Base-by-base conservation (phyloP, 2,329 filamentous ascomycete genomes). In the Aspergillus fumigatiaffinis region DNA sequence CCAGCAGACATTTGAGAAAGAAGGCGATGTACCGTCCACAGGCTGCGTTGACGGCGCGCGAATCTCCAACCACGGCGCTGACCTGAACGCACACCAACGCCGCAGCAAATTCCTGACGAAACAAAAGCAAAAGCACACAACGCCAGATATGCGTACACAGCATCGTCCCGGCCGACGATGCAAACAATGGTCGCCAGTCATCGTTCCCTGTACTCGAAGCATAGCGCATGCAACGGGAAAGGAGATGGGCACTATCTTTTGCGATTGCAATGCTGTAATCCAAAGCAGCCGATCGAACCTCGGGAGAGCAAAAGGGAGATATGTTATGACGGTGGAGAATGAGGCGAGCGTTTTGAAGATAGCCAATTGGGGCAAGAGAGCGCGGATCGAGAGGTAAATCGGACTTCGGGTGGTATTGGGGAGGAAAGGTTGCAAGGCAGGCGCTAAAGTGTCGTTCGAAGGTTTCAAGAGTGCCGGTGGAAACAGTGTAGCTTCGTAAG, bases 281-380 rank as follows among this genome's bases (percentile, higher is more conserved):
- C 28, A 97, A 77, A 1, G 94, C 92, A 6, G 85, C 83, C 3
- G 81, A 75, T 47, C 93, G 85, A 46, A 87, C 84, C 32, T 88
- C 81, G 1, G 79, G 73, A 0, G 87, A 81, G 67, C 88, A 92
- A 9, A 80, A 79, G 0, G 92, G 89, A 0, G 87, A 87, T 8
- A 97, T 80, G 68, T 97, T 97, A 67, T 96, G 92, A 46, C 94
- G 86, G 73, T 96, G 91, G 8, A 99, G 83, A 41, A 94, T 80
- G 29, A 97, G 83, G n/a, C 91, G 88, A 17, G 89, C 87, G 59
- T 91, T 90, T 59, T 96, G 87, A 8, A 97, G 83, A 67, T 91
- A 87, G 32, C 90, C 83, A 8, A 95, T 80, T 0, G 92, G 89
- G 26, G 87, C 84, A 14, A 97, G 79, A 44, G 88, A 86, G 53